These are phyloP conservation scores for Phallus indusiatus DNA, from an alignment of 768 basidiomycete species.

Conservation along the genomic window DNA sequence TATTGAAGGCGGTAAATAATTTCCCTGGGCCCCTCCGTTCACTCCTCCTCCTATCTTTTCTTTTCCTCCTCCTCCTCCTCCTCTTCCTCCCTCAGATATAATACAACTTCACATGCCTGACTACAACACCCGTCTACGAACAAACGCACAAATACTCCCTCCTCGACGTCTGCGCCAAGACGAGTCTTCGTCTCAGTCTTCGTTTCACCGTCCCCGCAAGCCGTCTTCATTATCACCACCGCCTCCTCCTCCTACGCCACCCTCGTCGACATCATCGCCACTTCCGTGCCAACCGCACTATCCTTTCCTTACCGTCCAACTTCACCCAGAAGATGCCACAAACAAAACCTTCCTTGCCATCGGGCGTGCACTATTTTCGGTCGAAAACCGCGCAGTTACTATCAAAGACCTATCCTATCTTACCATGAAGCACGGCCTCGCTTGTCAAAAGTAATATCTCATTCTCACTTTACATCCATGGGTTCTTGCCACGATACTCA, in stretches of 20 bases:
- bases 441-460: slow-evolving; percentile 62
- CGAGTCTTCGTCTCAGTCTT: neutral
- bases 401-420: slow-evolving; percentile 78
- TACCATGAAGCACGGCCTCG: slow-evolving; percentile 51
- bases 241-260: slow-evolving; percentile 1
- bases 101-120: neutral
- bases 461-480: slow-evolving; percentile 17
- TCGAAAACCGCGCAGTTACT: slow-evolving; percentile 77
- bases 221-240: neutral
- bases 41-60: neutral
- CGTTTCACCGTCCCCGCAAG: neutral
- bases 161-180: slow-evolving; percentile 7
- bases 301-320: slow-evolving; percentile 52
- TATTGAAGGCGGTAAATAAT: neutral
- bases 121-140: slow-evolving; percentile 7
- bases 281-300: slow-evolving; percentile 24
- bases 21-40: neutral
- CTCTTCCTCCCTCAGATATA: neutral
- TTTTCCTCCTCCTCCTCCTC: neutral
- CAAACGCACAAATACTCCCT: slow-evolving; percentile 1
- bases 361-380: slow-evolving; percentile 61
- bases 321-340: slow-evolving; percentile 65
- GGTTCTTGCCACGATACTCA: slow-evolving; percentile 5
- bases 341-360: slow-evolving; percentile 69
- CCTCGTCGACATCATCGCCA: neutral